These are phyloP conservation scores for Nemania diffusa DNA, from an alignment of 2,329 filamentous ascomycete genomes.

Conservation along the genomic window DNA sequence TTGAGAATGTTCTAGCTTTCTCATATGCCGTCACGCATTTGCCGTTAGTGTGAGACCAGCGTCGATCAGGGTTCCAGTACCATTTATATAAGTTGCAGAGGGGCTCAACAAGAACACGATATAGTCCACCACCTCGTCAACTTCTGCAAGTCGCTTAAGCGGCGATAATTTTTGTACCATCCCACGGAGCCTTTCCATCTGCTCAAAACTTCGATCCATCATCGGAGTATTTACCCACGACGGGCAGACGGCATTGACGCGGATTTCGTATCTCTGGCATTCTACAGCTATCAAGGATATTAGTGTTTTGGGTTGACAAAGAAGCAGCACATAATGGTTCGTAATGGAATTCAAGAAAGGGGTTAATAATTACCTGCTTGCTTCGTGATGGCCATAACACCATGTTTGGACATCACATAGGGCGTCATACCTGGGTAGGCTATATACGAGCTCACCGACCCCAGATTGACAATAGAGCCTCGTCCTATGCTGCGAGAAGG, in stretches of 20 bases:
- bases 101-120: slow-evolving; percentile 31
- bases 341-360: too few species aligned
- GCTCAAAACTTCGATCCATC: slow-evolving; percentile 14
- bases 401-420: slow-evolving; percentile 34
- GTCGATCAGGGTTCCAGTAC: slow-evolving; percentile 6
- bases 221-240: slow-evolving; percentile 27
- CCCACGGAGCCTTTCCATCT: not conserved
- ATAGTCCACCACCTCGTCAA: slow-evolving; percentile 30
- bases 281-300: slow-evolving; percentile 2
- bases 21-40: not conserved
- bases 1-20: too few species aligned
- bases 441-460: slow-evolving; percentile 23
- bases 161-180: slow-evolving; percentile 17
- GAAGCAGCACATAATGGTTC: not conserved
- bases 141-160: slow-evolving; percentile 1
- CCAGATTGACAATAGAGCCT: slow-evolving; percentile 37
- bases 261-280: slow-evolving; percentile 8
- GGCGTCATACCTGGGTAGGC: slow-evolving; percentile 16
- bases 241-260: slow-evolving; percentile 30
- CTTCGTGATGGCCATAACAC: slow-evolving; percentile 30
- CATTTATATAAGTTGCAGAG: slow-evolving; percentile 29
- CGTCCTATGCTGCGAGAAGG: slow-evolving; percentile 28
- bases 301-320: too few species aligned
- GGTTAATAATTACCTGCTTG: slow-evolving; percentile 37
- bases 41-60: not conserved